Conservation (phyloP, 768 basidiomycete species). For the Xanthoconium stramineum region DNA sequence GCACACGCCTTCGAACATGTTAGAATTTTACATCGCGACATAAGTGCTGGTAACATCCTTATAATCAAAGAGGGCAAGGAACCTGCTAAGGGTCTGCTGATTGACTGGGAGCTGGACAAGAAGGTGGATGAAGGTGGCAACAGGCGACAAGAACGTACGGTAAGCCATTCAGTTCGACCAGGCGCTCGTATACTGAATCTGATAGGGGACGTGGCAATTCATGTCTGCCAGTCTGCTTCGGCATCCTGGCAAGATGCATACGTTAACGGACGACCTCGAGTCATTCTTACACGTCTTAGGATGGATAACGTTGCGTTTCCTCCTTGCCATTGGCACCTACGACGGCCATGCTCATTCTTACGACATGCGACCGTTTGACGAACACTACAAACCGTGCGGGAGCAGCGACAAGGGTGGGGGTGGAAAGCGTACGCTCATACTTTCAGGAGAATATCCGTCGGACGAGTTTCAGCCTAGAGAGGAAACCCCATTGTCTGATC, state of each 20-base stretch:
- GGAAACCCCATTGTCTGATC: neutral
- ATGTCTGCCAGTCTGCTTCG: conserved; percentile 15
- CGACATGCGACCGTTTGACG: neutral
- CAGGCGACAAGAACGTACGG: neutral
- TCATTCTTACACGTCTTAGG: conserved; percentile 25
- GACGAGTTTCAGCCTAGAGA: neutral
- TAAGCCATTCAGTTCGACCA: neutral
- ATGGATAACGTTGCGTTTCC: neutral
- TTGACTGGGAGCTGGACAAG: conserved; percentile 26
- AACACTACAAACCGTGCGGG: neutral
- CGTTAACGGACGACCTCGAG: conserved; percentile 31
- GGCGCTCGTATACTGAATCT: no score
- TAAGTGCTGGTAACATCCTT: conserved; percentile 27
- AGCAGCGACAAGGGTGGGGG: neutral
- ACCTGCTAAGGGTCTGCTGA: conserved; percentile 19
- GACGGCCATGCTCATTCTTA: neutral
- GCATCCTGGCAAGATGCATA: conserved; percentile 17
- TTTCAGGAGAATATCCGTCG: neutral
- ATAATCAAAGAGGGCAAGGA: conserved; percentile 1
- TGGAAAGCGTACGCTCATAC: neutral
- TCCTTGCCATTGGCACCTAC: neutral
- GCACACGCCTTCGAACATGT: conserved; percentile 13
- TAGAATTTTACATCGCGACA: conserved; percentile 26
- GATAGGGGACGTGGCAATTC: conserved; percentile 9
- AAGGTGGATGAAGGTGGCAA: neutral